Evolutionary conservation across 306 rosid species (phyloP), one percentile per base, ranked within the genome.

Genomic region (Lathyrus tuberosus): DNA sequence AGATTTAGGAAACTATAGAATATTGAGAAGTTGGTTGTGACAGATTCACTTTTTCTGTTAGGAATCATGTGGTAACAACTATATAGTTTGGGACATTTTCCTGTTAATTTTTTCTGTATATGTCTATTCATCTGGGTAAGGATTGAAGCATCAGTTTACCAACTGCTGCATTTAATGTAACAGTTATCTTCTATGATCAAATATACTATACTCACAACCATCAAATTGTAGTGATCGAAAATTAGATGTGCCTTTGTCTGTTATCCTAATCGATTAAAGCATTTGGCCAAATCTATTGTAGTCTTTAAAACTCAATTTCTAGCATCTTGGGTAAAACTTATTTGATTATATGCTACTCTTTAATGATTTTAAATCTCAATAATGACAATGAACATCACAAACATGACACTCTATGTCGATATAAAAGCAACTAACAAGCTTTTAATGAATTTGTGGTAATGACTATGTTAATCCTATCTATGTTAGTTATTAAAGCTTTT

Each of bases 1-100:
- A 41, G 28, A 48, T 30, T 64, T n/a, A 24, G 48, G 48, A 78
- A 46, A 16, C 53, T 62, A 71, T 35, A 26, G 52, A 48, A 60
- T 17, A 17, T 6, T 22, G 15, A 6, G 48, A 35, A 52, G 14
- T 40, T 62, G 41, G 16, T 78, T 60, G 28, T 41, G 74, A 41
- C 47, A 16, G 38, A 58, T 37, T 38, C 31, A 62, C 2, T 40
- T 62, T 62, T 53, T 22, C 4, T 53, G 57, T 18, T 51, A 18
- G 30, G 56, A 41, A 52, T 30, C 46, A 5, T 28, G 17, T 1
- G 65, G 49, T 5, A 65, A 35, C 17, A 49, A 48, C 54, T 38
- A 41, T 33, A 62, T 62, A 49, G 57, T 31, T 28, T 69, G 37
- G 11, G 48, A 24, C 44, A 38, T 46, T 49, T 62, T 30, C 31